These are phyloP conservation scores for Reticulascus tulasneorum DNA, from an alignment of 2,329 filamentous ascomycete species.

Conservation along the genomic window DNA sequence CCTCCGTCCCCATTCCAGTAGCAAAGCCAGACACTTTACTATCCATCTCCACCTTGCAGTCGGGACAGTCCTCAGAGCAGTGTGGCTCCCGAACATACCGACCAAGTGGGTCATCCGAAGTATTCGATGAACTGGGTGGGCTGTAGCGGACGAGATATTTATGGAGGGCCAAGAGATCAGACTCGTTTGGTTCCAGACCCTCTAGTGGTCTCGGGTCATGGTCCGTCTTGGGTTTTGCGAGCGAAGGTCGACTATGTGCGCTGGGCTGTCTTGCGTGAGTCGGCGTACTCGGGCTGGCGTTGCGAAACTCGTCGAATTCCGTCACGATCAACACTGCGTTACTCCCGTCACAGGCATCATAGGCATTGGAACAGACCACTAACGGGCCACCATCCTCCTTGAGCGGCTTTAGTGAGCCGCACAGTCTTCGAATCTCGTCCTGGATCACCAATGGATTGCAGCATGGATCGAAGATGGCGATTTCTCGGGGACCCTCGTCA, in stretches of 20 bases:
- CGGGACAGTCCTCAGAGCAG: slow-evolving; percentile 44
- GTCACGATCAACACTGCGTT: slow-evolving; percentile 51
- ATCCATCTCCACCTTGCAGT: slow-evolving; percentile 41
- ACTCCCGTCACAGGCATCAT: slow-evolving; percentile 44
- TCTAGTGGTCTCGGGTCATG: slow-evolving; percentile 44
- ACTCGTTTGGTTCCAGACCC: slow-evolving; percentile 29
- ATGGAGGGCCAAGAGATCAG: slow-evolving; percentile 44
- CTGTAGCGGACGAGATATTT: slow-evolving; percentile 32
- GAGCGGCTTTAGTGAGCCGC: slow-evolving; percentile 27
- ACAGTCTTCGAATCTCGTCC: slow-evolving; percentile 43
- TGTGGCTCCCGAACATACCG: slow-evolving; percentile 40
- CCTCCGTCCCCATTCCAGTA: slow-evolving; percentile 37
- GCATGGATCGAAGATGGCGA: slow-evolving; percentile 66
- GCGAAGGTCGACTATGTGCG: not conserved
- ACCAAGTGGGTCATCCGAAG: slow-evolving; percentile 37
- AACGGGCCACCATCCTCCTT: slow-evolving; percentile 38
- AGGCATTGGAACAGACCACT: slow-evolving; percentile 40
- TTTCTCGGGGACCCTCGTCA: slow-evolving; percentile 59
- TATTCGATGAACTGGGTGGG: slow-evolving; percentile 16
- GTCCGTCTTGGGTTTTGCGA: slow-evolving; percentile 29
- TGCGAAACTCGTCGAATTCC: slow-evolving; percentile 53
- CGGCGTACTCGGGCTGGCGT: slow-evolving; percentile 20
- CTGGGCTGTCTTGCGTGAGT: slow-evolving; percentile 4
- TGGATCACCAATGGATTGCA: slow-evolving; percentile 48
- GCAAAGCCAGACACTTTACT: slow-evolving; percentile 32